Base-by-base conservation (phyloP, 441 rosid genomes). In the Pelargonium australe region DNA sequence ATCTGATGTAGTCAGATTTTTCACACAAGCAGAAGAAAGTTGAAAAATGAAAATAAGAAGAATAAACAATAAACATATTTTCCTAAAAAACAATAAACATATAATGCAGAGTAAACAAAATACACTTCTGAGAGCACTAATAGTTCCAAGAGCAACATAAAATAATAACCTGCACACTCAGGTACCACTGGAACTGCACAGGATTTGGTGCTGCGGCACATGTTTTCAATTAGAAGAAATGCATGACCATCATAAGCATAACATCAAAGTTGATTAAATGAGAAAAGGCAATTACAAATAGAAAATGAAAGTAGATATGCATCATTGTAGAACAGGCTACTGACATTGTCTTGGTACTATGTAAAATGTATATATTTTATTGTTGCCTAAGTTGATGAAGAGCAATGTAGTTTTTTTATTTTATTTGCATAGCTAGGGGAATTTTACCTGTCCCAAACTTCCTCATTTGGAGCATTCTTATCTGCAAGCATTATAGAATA, bases 381-480 rank as follows among this genome's bases (percentile, higher is more conserved):
- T 3, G 61, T 55, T 53, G 19, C 60, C 60, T 11, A 19, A 53
- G n/a, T 16, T 53, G 17, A 53, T 53, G 17, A 53, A 16, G 61
- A 55, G 61, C 61, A 55, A 13, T 53, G 60, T 53, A 53, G 61
- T 23, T 31, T 31, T 31, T 31, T 31, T 31, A 3, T 37, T 6
- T 37, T 5, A 10, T 20, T 23, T 60, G 64, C 7, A 25, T 23
- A 61, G 64, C 40, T 61, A 17, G 60, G 17, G 31, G 23, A 23
- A 20, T 45, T 3, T 79, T 80, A 92, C 99, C 98, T 87, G 97
- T 77, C 85, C 99, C 99, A 95, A 72, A 95, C 99, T 76, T 95
- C 95, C 82, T 90, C 98, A 76, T 95, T 92, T 67, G 99, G 98
- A 65, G 99, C 99, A 87, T 95, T 95, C 83, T 95, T 95, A 79